Evolutionary conservation across 2,329 filamentous ascomycete species (phyloP), one percentile per base, ranked within the genome.

Genomic region (Pyrenophora teres): DNA sequence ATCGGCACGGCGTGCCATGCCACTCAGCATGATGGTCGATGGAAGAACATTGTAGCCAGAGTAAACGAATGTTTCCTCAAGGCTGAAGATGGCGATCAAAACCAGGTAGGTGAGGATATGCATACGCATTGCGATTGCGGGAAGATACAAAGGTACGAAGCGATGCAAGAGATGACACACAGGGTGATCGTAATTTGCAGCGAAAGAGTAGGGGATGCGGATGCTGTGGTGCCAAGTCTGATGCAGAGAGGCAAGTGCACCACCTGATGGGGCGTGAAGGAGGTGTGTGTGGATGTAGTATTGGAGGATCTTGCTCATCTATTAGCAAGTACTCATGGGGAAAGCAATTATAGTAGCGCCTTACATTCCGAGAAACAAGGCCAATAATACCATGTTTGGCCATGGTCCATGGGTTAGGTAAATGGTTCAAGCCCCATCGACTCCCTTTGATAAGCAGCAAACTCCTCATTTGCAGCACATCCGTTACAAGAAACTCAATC

Each of bases 201-300:
- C 77, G 19, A 90, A 79, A 21, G 85, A 82, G 71, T 83, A 88
- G 0, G 86, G 83, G 2, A 82, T 78, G 19, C 70, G 69, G 50
- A 82, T 76, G 40, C 78, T 72, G 74, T 90, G 85, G 50, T 85
- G 83, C 83, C 83, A 86, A 30, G 65, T 62, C 16, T 73, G 55
- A 62, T 87, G 84, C 66, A 74, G 65, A 15, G 60, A 42, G 12
- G 69, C 69, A 5, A 74, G 51, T 25, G 52, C 63, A 13, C 66
- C 63, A 32, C 64, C 62, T 13, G 40, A 56, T 0, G 70, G 61
- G 0, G 67, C 73, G 74, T 96, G 91, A 7, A 96, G 80, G 21
- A 87, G 52, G 65, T 83, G 82, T 44, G 88, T 86, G 74, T 96
- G 91, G 60, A 90, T 80, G 62, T 85, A 81, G 71, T 95, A 96